Percentiles rank a stretch among this genome's conserved stretches.
These are phyloP conservation scores for Digitaria exilis DNA, from an alignment of 202 grass and related monocot genomes.

Conservation along the genomic window DNA sequence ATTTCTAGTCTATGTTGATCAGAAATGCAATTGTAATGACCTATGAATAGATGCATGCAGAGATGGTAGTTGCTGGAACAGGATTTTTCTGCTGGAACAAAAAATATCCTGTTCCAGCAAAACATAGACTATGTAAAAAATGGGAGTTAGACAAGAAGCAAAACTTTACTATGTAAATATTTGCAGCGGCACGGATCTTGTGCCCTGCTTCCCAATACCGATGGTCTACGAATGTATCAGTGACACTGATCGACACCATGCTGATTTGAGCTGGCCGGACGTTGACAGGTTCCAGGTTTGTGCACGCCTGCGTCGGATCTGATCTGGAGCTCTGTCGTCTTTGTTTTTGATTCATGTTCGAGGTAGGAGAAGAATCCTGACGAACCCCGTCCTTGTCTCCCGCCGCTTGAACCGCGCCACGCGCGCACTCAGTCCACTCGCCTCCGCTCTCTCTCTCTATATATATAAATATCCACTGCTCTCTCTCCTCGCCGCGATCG, in stretches of 20 bases:
- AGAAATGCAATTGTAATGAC: constrained; percentile 15
- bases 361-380: too few species aligned
- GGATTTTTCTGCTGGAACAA: neutral
- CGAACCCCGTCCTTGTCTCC: neutral
- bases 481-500: neutral
- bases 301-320: too few species aligned
- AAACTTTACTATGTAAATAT: constrained; percentile 15
- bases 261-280: too few species aligned
- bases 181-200: too few species aligned
- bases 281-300: too few species aligned
- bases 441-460: neutral
- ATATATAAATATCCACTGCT: too few species aligned
- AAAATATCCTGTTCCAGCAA: too few species aligned
- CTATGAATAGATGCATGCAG: constrained; percentile 6
- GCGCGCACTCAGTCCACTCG: neutral
- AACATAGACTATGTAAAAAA: neutral
- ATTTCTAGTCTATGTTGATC: constrained; percentile 7
- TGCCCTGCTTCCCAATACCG: too few species aligned
- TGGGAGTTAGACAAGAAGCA: neutral
- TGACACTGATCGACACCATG: too few species aligned
- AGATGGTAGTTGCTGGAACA: constrained; percentile 10
- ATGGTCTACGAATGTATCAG: too few species aligned
- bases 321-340: too few species aligned
- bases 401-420: neutral
- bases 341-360: too few species aligned